phyloP scores from a whole-genome alignment of 352 stramenopile genomes.

The Phytophthora podocarpi region DNA sequence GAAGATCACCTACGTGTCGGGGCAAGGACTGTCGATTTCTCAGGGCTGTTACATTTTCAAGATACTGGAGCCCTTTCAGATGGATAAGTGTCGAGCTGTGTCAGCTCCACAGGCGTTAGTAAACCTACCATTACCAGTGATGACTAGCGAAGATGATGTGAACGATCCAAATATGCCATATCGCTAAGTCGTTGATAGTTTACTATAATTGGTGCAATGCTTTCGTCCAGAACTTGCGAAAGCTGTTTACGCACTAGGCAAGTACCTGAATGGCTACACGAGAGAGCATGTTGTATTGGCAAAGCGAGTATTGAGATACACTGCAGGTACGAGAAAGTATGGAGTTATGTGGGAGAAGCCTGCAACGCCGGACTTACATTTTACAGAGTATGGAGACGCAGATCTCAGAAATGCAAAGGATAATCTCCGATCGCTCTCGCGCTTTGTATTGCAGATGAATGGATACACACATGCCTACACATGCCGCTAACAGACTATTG shows the following conservation, averaged over 20 bases:
- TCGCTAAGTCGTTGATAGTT: not conserved
- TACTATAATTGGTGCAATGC: conserved; percentile 13
- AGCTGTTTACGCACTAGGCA: not conserved
- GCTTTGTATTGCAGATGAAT: conserved; percentile 13
- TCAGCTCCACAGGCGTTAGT: conserved; percentile 7
- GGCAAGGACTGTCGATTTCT: conserved; percentile 1
- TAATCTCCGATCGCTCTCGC: conserved; percentile 6
- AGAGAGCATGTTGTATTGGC: conserved; percentile 11
- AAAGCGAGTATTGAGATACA: conserved; percentile 3
- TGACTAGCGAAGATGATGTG: not conserved
- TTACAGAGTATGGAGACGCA: conserved; percentile 9
- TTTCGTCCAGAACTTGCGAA: conserved; percentile 5
- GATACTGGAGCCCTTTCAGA: conserved; percentile 3
- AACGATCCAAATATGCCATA: conserved; percentile 8
- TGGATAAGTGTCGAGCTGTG: conserved; percentile 4
- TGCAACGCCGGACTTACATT: conserved; percentile 4
- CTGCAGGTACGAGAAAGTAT: not conserved
- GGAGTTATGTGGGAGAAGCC: conserved; percentile 6
- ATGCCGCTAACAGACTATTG: conserved; percentile 2
- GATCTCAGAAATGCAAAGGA: conserved; percentile 13
- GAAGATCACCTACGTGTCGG: not conserved
- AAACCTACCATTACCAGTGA: not conserved
- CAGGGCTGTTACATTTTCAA: conserved; percentile 12
- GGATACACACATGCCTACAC: conserved; percentile 12
- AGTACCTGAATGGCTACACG: conserved; percentile 12